Conservation (phyloP, 257 asterid species). For the Ilex asprella region DNA sequence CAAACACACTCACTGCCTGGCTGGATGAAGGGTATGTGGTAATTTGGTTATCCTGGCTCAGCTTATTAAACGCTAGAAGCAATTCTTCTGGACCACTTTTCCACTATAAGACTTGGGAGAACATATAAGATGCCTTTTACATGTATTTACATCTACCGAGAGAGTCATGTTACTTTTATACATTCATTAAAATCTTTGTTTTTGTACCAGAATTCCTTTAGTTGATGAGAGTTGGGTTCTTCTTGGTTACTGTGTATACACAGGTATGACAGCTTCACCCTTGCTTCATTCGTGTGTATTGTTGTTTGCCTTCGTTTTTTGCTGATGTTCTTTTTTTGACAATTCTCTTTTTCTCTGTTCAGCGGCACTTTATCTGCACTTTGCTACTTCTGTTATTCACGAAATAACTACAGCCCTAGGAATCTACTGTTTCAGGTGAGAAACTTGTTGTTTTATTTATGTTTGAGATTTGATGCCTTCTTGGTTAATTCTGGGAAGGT, state of each 20-base stretch:
- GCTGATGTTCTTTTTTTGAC: background rate
- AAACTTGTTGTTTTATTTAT: constrained; percentile 2
- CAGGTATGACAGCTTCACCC: constrained; percentile 35
- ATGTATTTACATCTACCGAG: background rate
- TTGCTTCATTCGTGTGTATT: constrained; percentile 1
- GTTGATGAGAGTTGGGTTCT: constrained; percentile 83
- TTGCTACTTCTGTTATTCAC: constrained; percentile 80
- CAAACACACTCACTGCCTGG: constrained; percentile 84
- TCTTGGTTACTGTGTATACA: constrained; percentile 58
- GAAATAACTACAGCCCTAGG: constrained; percentile 94
- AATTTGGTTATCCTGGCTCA: background rate
- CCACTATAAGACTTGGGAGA: background rate
- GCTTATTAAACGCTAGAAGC: background rate
- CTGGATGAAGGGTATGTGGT: constrained; percentile 77
- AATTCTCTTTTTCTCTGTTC: constrained; percentile 18
- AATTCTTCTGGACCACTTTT: background rate
- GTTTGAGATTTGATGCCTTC: constrained; percentile 1
- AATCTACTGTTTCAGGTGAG: constrained; percentile 91
- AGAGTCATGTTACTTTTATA: background rate
- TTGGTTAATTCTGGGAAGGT: background rate
- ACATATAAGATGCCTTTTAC: background rate
- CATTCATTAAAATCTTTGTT: constrained; percentile 9
- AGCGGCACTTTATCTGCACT: constrained; percentile 75
- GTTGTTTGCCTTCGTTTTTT: background rate
- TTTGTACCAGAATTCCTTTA: constrained; percentile 62